Percentiles rank a stretch among this genome's conserved stretches.
phyloP scores from a whole-genome alignment of 1,284 basidiomycete genomes.

The Inonotus obliquus region DNA sequence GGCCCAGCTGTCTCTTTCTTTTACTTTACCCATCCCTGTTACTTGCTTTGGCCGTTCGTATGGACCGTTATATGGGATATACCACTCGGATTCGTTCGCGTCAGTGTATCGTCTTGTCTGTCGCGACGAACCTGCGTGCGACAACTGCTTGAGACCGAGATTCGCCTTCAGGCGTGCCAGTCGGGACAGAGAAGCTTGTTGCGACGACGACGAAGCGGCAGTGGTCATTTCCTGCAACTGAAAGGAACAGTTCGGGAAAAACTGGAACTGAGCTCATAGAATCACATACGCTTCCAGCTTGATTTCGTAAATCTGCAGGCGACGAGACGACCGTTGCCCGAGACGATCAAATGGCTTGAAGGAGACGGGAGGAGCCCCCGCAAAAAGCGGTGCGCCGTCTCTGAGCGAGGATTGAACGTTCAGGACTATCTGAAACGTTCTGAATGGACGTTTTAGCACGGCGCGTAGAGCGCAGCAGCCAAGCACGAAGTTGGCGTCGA shows the following conservation, averaged over 20 bases:
- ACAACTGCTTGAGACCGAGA: slow-evolving; percentile 8
- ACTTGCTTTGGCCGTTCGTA: slow-evolving; percentile 38
- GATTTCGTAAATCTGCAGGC: neutral
- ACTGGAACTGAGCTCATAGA: neutral
- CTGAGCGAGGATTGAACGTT: neutral
- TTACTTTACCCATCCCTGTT: slow-evolving; percentile 45
- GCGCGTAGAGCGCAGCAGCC: neutral
- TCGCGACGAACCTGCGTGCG: slow-evolving; percentile 1
- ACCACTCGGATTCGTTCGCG: slow-evolving; percentile 47
- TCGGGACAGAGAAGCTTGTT: slow-evolving; percentile 13
- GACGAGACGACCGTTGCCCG: neutral
- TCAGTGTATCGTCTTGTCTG: slow-evolving; percentile 18
- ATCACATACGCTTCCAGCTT: neutral
- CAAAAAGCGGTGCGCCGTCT: neutral
- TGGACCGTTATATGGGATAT: slow-evolving; percentile 60
- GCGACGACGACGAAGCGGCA: slow-evolving; percentile 8
- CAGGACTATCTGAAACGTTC: neutral
- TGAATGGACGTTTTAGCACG: neutral
- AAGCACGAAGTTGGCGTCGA: neutral
- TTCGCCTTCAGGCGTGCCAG: slow-evolving; percentile 13
- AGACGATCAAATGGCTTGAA: neutral
- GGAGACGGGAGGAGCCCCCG: neutral
- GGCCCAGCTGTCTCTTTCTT: slow-evolving; percentile 22
- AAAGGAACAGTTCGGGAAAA: neutral
- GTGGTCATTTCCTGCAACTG: slow-evolving; percentile 8